Evolutionary conservation across 139 green algal genomes (phyloP).

Genomic region (Tetradesmus lagerheimii): DNA sequence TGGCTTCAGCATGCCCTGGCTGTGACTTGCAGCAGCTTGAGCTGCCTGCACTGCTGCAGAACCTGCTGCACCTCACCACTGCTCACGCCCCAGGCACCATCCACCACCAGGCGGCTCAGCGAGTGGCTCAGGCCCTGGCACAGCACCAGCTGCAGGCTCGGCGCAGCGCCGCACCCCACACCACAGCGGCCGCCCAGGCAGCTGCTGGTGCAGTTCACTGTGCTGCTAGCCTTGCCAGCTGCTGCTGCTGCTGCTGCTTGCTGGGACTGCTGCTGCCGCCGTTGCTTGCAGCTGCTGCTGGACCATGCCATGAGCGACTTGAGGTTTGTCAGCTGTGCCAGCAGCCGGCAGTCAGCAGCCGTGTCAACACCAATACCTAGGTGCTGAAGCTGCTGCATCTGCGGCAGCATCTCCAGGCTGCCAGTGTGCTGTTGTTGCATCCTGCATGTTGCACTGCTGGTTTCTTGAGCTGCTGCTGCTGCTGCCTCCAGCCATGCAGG

Average conservation of each 20-base stretch:
- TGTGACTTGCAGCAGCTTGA: not conserved
- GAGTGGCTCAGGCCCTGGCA: not conserved
- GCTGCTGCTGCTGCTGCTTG: conserved; percentile 11
- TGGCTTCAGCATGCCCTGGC: not conserved
- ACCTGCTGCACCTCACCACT: not conserved
- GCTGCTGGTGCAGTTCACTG: not conserved
- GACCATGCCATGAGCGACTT: not conserved
- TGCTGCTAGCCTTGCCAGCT: not conserved
- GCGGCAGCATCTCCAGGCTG: not conserved
- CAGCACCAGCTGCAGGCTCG: not conserved
- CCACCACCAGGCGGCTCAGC: not conserved
- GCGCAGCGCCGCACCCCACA: not conserved
- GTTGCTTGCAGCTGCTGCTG: not conserved
- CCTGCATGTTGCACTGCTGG: not conserved
- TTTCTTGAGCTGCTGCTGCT: not conserved
- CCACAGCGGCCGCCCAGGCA: not conserved
- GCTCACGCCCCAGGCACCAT: not conserved
- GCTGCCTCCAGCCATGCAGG: conserved; percentile 10
- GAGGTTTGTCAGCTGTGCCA: not conserved
- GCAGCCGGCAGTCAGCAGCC: not conserved
- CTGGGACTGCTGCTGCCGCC: not conserved
- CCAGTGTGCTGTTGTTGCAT: not conserved
- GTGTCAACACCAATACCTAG: conserved; percentile 2
- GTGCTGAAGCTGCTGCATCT: conserved; percentile 14
- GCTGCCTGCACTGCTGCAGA: not conserved